Evolutionary conservation across 805 yeast genomes (phyloP).

Genomic region (Danielia reshetovae): DNA sequence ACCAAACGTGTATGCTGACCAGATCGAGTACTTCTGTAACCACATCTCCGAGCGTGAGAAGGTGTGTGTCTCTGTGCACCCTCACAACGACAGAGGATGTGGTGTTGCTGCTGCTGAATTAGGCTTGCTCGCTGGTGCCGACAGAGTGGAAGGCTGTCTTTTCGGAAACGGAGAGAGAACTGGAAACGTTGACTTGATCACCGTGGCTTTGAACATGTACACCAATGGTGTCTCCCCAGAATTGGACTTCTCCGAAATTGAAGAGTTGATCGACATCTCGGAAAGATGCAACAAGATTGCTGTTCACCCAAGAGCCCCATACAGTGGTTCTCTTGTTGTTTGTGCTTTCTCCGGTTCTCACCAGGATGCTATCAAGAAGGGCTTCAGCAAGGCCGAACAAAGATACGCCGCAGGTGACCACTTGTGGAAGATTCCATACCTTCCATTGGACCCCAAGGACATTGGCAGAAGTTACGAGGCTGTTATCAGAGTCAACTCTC

Average conservation of each 20-base stretch:
- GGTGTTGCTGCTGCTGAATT: conserved; percentile 81
- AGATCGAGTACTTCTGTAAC: conserved; percentile 68
- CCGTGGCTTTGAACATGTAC: conserved; percentile 73
- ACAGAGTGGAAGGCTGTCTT: conserved; percentile 79
- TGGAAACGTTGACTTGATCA: conserved; percentile 75
- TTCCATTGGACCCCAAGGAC: conserved; percentile 79
- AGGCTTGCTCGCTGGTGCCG: conserved; percentile 79
- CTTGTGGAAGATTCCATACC: conserved; percentile 67
- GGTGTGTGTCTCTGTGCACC: conserved; percentile 64
- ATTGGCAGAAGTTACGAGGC: conserved; percentile 80
- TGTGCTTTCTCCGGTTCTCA: conserved; percentile 76
- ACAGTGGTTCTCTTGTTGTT: conserved; percentile 74
- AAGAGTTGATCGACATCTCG: conserved; percentile 60
- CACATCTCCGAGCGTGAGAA: conserved; percentile 70
- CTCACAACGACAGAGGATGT: conserved; percentile 80
- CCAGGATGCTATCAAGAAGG: conserved; percentile 69
- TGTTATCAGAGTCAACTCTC: conserved; percentile 78
- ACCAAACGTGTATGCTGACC: conserved; percentile 78
- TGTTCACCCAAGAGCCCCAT: conserved; percentile 71
- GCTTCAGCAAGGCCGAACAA: conserved; percentile 51
- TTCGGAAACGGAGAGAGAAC: conserved; percentile 86
- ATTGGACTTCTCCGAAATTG: conserved; percentile 67
- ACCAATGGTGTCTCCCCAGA: conserved; percentile 73
- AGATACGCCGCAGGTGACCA: conserved; percentile 45
- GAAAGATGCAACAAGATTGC: conserved; percentile 79